Evolutionary conservation across 2,329 filamentous ascomycete genomes (phyloP).

Genomic region (Fusarium nurragi): DNA sequence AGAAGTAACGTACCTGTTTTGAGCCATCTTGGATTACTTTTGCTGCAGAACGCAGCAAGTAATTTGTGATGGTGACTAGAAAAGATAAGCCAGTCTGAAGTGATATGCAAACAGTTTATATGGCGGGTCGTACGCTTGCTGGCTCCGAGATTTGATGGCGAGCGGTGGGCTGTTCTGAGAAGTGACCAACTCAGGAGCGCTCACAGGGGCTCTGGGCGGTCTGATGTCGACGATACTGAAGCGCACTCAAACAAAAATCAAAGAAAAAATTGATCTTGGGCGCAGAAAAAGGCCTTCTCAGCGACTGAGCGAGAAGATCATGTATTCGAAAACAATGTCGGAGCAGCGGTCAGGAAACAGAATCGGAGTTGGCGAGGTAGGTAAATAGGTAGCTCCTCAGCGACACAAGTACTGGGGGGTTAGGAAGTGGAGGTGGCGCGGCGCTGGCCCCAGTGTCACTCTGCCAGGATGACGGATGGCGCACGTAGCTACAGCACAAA

Average conservation of each 20-base stretch:
- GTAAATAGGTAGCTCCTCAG: slow-evolving; percentile 27
- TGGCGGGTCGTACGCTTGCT: slow-evolving; percentile 15
- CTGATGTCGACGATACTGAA: slow-evolving; percentile 10
- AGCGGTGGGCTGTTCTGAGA: slow-evolving; percentile 25
- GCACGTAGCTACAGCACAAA: slow-evolving; percentile 29
- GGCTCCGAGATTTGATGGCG: slow-evolving; percentile 19
- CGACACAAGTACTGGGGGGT: slow-evolving; percentile 30
- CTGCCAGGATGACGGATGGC: slow-evolving; percentile 26
- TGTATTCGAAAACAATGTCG: slow-evolving; percentile 36
- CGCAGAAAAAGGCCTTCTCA: slow-evolving; percentile 37
- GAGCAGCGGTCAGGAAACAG: slow-evolving; percentile 38
- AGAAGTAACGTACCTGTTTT: slow-evolving; percentile 45
- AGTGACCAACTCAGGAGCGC: slow-evolving; percentile 29
- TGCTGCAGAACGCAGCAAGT: slow-evolving; percentile 17
- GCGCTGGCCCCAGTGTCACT: slow-evolving; percentile 28
- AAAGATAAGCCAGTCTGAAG: slow-evolving; percentile 12
- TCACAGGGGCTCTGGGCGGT: slow-evolving; percentile 34
- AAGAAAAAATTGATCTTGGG: slow-evolving; percentile 24
- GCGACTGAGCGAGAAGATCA: slow-evolving; percentile 28
- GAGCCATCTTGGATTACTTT: slow-evolving; percentile 46
- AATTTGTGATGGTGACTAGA: slow-evolving; percentile 9
- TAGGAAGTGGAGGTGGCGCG: slow-evolving; percentile 32
- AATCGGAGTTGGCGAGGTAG: slow-evolving; percentile 19
- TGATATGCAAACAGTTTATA: slow-evolving; percentile 13
- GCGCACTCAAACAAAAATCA: slow-evolving; percentile 19